phyloP scores from a whole-genome alignment of 2,329 filamentous ascomycete genomes.

The Paecilomyces variotii region DNA sequence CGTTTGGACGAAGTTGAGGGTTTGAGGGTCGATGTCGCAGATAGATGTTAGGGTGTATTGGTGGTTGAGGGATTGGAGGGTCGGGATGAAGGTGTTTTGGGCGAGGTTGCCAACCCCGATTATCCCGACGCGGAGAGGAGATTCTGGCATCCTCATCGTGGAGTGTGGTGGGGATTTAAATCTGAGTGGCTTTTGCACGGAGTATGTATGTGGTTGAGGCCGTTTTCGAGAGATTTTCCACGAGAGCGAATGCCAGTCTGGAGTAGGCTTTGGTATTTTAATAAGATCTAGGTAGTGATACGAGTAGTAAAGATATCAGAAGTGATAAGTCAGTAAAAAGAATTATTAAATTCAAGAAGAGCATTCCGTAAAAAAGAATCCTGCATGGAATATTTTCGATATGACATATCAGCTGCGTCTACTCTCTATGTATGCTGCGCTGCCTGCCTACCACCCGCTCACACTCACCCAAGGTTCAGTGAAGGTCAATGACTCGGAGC shows the following conservation, averaged over 20 bases:
- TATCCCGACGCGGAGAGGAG: constrained; percentile 25
- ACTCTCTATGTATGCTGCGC: neutral
- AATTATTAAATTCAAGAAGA: too few species aligned
- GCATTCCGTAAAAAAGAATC: neutral
- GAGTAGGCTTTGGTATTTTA: too few species aligned
- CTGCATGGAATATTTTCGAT: neutral
- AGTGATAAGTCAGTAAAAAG: too few species aligned
- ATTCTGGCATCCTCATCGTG: neutral
- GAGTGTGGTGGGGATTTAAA: neutral
- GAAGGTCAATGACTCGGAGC: too few species aligned
- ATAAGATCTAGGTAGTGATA: too few species aligned
- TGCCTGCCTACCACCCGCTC: neutral
- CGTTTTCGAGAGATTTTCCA: too few species aligned
- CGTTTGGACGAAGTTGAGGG: constrained; percentile 5
- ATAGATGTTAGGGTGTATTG: constrained; percentile 42
- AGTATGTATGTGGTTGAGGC: too few species aligned
- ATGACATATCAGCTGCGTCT: neutral
- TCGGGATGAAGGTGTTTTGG: constrained; percentile 48
- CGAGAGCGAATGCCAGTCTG: too few species aligned
- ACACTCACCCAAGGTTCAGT: neutral
- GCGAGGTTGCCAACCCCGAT: constrained; percentile 36
- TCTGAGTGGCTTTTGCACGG: too few species aligned
- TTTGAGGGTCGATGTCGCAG: constrained; percentile 37
- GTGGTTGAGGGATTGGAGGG: constrained; percentile 36
- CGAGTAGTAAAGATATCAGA: too few species aligned